Evolutionary conservation across 129 eudicot genomes (phyloP).

Genomic region (Glebionis coronaria): DNA sequence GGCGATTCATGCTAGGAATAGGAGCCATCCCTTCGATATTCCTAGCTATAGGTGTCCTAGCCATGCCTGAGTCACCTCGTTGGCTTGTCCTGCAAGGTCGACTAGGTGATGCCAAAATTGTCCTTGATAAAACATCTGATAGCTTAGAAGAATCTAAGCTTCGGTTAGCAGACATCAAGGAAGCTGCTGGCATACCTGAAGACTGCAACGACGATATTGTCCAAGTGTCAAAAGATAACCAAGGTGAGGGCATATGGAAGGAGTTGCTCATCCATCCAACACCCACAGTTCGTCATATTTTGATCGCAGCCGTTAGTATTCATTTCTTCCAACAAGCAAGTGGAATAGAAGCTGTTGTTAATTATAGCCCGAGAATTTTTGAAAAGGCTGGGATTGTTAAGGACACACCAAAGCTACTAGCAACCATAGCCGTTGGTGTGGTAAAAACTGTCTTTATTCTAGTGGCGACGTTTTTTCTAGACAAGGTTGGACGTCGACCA

Average conservation of each 20-base stretch:
- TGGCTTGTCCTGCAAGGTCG: constrained; percentile 77
- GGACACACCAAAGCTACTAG: constrained; percentile 40
- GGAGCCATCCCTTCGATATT: constrained; percentile 57
- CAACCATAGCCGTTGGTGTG: constrained; percentile 66
- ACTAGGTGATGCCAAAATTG: constrained; percentile 61
- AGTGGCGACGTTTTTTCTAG: too few relatives aligned
- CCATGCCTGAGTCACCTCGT: constrained; percentile 84
- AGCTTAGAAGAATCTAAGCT: constrained; percentile 41
- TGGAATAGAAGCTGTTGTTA: constrained; percentile 61
- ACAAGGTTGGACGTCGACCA: too few relatives aligned
- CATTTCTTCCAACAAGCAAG: constrained; percentile 68
- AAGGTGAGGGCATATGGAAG: constrained; percentile 52
- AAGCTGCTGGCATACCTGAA: constrained; percentile 66
- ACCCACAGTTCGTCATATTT: constrained; percentile 49
- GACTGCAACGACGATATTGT: constrained; percentile 58
- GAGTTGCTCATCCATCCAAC: constrained; percentile 63
- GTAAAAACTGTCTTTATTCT: background rate
- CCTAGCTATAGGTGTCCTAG: constrained; percentile 47
- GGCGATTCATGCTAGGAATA: constrained; percentile 77
- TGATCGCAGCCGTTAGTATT: constrained; percentile 49
- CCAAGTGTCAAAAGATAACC: constrained; percentile 23
- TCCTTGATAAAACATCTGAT: constrained; percentile 68
- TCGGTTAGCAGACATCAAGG: constrained; percentile 50
- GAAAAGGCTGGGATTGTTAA: constrained; percentile 42
- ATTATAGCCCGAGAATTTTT: constrained; percentile 52